These are phyloP conservation scores for Pestalotiopsis sp. DNA, from an alignment of 2,329 filamentous ascomycete species.

Conservation along the genomic window DNA sequence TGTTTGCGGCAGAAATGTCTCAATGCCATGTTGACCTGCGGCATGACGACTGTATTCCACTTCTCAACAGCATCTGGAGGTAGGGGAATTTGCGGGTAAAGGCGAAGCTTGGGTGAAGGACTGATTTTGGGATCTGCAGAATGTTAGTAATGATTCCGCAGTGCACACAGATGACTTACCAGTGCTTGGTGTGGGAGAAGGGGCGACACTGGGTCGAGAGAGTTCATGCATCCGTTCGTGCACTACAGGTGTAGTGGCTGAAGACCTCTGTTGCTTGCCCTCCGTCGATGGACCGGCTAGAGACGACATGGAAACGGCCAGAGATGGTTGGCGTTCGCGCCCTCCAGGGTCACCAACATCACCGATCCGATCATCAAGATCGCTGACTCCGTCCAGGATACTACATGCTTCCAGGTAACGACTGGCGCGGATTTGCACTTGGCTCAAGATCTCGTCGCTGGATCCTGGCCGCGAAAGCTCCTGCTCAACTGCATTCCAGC, in stretches of 20 bases:
- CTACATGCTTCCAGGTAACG: slow-evolving; percentile 65
- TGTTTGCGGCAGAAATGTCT: slow-evolving; percentile 73
- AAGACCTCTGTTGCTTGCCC: slow-evolving; percentile 1
- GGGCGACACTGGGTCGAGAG: not conserved
- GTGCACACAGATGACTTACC: not conserved
- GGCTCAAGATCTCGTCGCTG: slow-evolving; percentile 55
- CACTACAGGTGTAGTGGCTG: slow-evolving; percentile 9
- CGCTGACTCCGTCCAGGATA: slow-evolving; percentile 62
- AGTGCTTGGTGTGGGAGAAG: not conserved
- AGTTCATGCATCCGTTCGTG: slow-evolving; percentile 8
- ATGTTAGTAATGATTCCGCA: not conserved
- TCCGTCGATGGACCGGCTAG: slow-evolving; percentile 15
- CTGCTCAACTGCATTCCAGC: slow-evolving; percentile 71
- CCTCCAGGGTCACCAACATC: slow-evolving; percentile 31
- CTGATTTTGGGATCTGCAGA: not conserved
- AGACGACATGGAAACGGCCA: slow-evolving; percentile 14
- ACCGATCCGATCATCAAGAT: slow-evolving; percentile 55
- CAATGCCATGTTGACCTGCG: slow-evolving; percentile 72
- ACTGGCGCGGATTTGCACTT: slow-evolving; percentile 57
- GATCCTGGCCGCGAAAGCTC: slow-evolving; percentile 51
- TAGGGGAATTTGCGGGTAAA: slow-evolving; percentile 63
- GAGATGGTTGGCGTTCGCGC: slow-evolving; percentile 17
- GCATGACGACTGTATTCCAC: slow-evolving; percentile 74
- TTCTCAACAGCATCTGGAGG: slow-evolving; percentile 66
- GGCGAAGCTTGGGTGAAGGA: slow-evolving; percentile 47